Evolutionary conservation across 2,329 filamentous ascomycete genomes (phyloP).

Genomic region (Cordyceps farinosa): DNA sequence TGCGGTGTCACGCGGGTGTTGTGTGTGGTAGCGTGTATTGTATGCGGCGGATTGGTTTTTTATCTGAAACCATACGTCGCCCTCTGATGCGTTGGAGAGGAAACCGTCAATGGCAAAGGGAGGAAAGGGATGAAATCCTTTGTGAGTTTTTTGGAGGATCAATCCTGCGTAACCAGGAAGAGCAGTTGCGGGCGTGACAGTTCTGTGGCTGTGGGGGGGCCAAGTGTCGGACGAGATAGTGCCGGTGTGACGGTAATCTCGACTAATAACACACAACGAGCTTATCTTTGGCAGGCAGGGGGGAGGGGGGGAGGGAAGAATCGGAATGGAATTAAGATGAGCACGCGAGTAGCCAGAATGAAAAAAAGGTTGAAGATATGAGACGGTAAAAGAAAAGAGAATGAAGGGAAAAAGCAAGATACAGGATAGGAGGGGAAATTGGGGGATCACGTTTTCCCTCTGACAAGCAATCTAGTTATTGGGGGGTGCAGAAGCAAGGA

Average conservation of each 20-base stretch:
- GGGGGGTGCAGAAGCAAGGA: background rate
- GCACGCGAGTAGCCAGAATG: constrained; percentile 2
- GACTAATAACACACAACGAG: background rate
- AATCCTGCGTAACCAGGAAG: background rate
- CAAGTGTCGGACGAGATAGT: background rate
- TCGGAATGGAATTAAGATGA: background rate
- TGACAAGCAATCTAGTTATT: background rate
- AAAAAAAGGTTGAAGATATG: background rate
- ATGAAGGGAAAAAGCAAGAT: background rate
- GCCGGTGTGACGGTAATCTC: background rate
- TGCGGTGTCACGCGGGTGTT: background rate
- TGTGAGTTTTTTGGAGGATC: too few relatives aligned
- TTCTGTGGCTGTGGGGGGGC: background rate
- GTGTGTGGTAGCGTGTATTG: background rate
- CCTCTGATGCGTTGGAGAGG: background rate
- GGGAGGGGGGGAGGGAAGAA: background rate
- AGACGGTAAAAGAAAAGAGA: background rate
- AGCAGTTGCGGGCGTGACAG: background rate
- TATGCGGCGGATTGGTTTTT: background rate
- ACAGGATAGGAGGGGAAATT: background rate
- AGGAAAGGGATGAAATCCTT: background rate
- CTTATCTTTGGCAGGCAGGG: background rate
- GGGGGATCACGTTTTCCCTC: constrained; percentile 2
- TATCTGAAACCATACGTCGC: background rate
- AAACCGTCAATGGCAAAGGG: too few relatives aligned